Percentiles rank a stretch among this genome's conserved stretches.
Conservation (phyloP, 768 basidiomycete genomes). For the Russula ochroleuca region DNA sequence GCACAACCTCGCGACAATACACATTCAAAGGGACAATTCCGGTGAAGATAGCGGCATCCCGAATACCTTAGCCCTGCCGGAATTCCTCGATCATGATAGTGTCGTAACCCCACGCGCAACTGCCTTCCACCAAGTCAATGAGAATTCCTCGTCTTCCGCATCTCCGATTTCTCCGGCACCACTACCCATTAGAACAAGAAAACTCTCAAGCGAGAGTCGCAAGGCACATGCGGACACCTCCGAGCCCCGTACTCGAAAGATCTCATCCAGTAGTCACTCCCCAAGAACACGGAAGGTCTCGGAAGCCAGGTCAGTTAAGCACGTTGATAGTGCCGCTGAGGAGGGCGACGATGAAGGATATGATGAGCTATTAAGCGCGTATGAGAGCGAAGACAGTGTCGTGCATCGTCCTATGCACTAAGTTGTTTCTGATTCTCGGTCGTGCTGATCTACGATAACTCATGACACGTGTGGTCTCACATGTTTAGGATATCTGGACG, state of each 20-base stretch:
- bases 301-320: constrained; percentile 40
- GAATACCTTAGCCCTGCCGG: constrained; percentile 45
- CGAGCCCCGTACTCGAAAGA: constrained; percentile 31
- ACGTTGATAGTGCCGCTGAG: constrained; percentile 61
- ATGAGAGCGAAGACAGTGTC: constrained; percentile 67
- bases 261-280: constrained; percentile 31
- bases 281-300: constrained; percentile 31
- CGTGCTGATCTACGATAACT: background rate
- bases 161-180: constrained; percentile 32
- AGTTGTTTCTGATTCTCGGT: background rate
- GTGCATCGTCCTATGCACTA: constrained; percentile 23
- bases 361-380: constrained; percentile 72
- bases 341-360: constrained; percentile 77
- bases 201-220: constrained; percentile 32
- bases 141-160: constrained; percentile 32
- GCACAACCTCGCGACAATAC: constrained; percentile 46
- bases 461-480: constrained; percentile 6
- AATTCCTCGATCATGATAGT: constrained; percentile 48
- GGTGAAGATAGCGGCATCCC: constrained; percentile 36
- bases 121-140: constrained; percentile 38
- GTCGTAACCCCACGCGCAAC: constrained; percentile 55
- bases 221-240: constrained; percentile 10
- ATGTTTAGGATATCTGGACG: constrained; percentile 13
- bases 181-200: constrained; percentile 31
- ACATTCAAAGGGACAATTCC: constrained; percentile 36